Conservation (phyloP, 1,284 basidiomycete genomes). For the Trichosporon ovoides region DNA sequence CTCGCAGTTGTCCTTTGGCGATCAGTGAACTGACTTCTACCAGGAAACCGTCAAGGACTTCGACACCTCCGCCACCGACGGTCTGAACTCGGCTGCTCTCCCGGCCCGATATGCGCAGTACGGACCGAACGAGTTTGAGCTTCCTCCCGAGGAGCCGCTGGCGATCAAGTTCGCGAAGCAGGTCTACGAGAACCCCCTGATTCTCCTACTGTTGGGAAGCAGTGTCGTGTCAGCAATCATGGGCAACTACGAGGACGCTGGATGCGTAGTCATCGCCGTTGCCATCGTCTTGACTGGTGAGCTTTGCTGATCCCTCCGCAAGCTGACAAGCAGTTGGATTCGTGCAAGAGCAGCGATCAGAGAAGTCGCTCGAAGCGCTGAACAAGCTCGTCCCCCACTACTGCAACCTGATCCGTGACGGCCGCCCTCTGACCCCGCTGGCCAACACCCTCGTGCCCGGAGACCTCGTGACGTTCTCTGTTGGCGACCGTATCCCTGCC, state of each 20-base stretch:
- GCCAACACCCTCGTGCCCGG: slow-evolving; percentile 94
- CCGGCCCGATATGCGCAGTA: slow-evolving; percentile 62
- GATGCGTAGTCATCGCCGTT: slow-evolving; percentile 90
- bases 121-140: slow-evolving; percentile 91
- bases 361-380: slow-evolving; percentile 87
- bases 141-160: slow-evolving; percentile 70
- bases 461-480: slow-evolving; percentile 80
- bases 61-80: slow-evolving; percentile 60
- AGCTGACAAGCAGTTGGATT: slow-evolving; percentile 67
- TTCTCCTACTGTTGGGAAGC: slow-evolving; percentile 80
- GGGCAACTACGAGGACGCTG: slow-evolving; percentile 89
- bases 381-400: slow-evolving; percentile 96
- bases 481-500: slow-evolving; percentile 84
- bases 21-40: slow-evolving; percentile 18
- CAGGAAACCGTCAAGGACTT: slow-evolving; percentile 48
- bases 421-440: slow-evolving; percentile 67
- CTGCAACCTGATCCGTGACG: slow-evolving; percentile 83
- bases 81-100: slow-evolving; percentile 63
- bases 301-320: slow-evolving; percentile 23
- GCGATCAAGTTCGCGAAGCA: slow-evolving; percentile 78
- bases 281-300: slow-evolving; percentile 85
- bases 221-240: slow-evolving; percentile 80
- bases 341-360: slow-evolving; percentile 89
- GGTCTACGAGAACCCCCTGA: slow-evolving; percentile 89
- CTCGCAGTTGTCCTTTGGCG: slow-evolving; percentile 3